Conservation (phyloP, 176 grass and related monocot genomes). For the Oryza meridionalis region DNA sequence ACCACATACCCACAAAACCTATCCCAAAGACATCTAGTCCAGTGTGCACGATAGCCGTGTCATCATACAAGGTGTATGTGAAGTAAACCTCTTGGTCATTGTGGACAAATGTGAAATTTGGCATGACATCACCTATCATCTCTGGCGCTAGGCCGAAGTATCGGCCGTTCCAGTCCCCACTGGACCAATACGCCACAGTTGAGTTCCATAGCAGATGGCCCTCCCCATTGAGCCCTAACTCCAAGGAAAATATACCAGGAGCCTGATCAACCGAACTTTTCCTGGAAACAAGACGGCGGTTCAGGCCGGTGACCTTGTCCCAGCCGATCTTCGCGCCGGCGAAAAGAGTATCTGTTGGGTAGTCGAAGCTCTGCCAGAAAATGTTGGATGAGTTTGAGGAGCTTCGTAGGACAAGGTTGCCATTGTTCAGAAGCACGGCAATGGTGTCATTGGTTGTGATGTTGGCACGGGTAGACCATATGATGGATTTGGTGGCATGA, state of each 20-base stretch:
- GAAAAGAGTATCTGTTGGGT: conserved; percentile 49
- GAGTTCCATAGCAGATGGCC: neutral
- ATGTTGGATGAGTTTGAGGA: conserved; percentile 33
- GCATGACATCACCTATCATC: conserved; percentile 11
- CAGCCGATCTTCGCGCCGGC: conserved; percentile 43
- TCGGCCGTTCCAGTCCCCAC: conserved; percentile 55
- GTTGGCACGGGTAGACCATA: conserved; percentile 52
- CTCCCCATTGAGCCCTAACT: conserved; percentile 4
- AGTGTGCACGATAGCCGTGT: neutral
- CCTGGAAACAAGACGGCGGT: conserved; percentile 35
- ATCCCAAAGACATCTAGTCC: conserved; percentile 42
- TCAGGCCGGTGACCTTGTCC: conserved; percentile 42
- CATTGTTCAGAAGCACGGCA: conserved; percentile 34
- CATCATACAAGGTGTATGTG: conserved; percentile 21
- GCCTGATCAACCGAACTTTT: conserved; percentile 41
- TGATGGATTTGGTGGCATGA: neutral
- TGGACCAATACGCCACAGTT: conserved; percentile 36
- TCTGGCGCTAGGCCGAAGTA: conserved; percentile 41
- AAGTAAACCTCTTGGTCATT: conserved; percentile 20
- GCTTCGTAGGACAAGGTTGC: conserved; percentile 52
- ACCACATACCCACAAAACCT: conserved; percentile 8
- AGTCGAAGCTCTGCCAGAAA: conserved; percentile 75
- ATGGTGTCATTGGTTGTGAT: conserved; percentile 7
- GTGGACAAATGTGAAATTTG: conserved; percentile 16
- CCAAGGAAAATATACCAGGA: conserved; percentile 30